Percentiles rank a stretch among this genome's conserved stretches.
These are phyloP conservation scores for Fusarium avenaceum DNA, from an alignment of 2,329 filamentous ascomycete genomes.

Conservation along the genomic window DNA sequence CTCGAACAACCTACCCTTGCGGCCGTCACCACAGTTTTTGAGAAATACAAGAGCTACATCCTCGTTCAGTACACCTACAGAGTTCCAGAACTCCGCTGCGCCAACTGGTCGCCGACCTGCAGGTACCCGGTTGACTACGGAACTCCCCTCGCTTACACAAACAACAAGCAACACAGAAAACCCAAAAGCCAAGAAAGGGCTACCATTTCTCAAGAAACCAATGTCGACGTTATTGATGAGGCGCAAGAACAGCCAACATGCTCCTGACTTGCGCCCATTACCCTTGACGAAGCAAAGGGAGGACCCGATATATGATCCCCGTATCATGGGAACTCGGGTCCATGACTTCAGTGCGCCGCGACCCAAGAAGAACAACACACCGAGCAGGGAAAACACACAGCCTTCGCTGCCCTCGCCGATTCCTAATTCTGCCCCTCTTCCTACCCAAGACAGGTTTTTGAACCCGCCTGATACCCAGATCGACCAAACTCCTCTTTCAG, in stretches of 20 bases:
- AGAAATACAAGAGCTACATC: slow-evolving; percentile 53
- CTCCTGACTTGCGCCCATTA: slow-evolving; percentile 59
- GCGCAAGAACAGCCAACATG: slow-evolving; percentile 66
- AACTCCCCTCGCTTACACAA: slow-evolving; percentile 53
- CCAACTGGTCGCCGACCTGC: slow-evolving; percentile 59
- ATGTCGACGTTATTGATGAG: slow-evolving; percentile 71
- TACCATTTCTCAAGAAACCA: slow-evolving; percentile 71
- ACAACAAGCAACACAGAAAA: slow-evolving; percentile 54
- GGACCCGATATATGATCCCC: slow-evolving; percentile 70
- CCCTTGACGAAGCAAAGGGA: slow-evolving; percentile 57
- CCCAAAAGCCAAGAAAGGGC: slow-evolving; percentile 65
- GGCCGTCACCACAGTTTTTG: slow-evolving; percentile 42
- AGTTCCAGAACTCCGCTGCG: slow-evolving; percentile 56
- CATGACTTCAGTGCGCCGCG: slow-evolving; percentile 76
- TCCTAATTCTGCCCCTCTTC: slow-evolving; percentile 32
- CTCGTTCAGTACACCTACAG: slow-evolving; percentile 64
- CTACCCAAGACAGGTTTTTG: slow-evolving; percentile 36
- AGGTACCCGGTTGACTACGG: slow-evolving; percentile 57
- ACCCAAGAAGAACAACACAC: slow-evolving; percentile 53
- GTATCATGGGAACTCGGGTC: slow-evolving; percentile 73
- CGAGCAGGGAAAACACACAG: slow-evolving; percentile 33
- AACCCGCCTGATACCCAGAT: slow-evolving; percentile 11
- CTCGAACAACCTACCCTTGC: slow-evolving; percentile 47
- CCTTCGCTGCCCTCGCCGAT: slow-evolving; percentile 27
- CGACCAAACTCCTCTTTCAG: slow-evolving; percentile 21